Conservation (phyloP, 257 asterid species). For the Dorcoceras hygrometricum region DNA sequence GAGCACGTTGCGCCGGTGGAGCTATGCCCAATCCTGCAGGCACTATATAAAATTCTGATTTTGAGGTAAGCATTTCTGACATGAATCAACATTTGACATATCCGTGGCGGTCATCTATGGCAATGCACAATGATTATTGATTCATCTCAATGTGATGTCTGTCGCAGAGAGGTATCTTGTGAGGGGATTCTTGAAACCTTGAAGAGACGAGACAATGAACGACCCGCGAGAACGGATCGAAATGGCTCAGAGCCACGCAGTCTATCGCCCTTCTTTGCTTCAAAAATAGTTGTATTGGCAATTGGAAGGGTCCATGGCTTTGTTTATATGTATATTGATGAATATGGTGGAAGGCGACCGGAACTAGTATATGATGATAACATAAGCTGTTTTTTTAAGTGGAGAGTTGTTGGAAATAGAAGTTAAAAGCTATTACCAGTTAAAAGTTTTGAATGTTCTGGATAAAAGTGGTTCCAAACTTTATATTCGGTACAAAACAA, state of each 20-base stretch:
- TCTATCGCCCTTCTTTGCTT: slow-evolving; percentile 85
- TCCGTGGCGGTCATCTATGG: background rate
- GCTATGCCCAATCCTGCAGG: slow-evolving; percentile 88
- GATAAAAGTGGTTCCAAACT: no score
- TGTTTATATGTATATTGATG: background rate
- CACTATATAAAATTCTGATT: slow-evolving; percentile 66
- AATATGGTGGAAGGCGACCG: background rate
- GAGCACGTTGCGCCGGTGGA: slow-evolving; percentile 73
- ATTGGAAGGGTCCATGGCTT: background rate
- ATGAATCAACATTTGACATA: background rate
- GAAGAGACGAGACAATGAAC: slow-evolving; percentile 79
- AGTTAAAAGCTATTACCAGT: no score
- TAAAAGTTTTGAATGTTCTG: no score
- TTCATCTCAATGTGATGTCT: slow-evolving; percentile 10
- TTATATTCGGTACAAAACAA: no score
- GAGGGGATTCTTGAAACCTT: slow-evolving; percentile 81
- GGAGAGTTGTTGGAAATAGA: no score
- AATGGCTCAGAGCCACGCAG: slow-evolving; percentile 74
- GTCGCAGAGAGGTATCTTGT: slow-evolving; percentile 50
- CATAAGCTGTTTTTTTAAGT: no score
- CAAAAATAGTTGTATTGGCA: slow-evolving; percentile 22
- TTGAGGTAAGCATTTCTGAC: slow-evolving; percentile 28
- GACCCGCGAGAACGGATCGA: slow-evolving; percentile 92
- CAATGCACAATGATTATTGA: slow-evolving; percentile 2
- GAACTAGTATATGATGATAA: background rate